Evolutionary conservation across 352 stramenopile species (phyloP).

Genomic region (Globisporangium spiculum): DNA sequence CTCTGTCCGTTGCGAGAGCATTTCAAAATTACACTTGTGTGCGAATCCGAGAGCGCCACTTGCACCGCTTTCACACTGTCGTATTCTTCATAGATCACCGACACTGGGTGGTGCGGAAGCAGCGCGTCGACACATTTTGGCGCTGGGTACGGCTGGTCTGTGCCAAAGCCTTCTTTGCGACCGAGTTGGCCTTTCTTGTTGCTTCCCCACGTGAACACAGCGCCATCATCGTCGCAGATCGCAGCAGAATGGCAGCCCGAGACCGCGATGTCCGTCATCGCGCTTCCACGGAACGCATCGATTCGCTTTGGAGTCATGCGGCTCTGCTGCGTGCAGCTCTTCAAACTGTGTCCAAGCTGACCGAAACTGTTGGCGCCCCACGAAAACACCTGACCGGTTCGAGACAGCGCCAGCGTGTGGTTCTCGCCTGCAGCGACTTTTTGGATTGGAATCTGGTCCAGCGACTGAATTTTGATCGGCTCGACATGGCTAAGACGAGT

Average conservation of each 20-base stretch:
- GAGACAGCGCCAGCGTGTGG: conserved; percentile 71
- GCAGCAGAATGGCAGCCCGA: conserved; percentile 73
- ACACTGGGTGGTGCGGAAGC: conserved; percentile 44
- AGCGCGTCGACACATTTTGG: conserved; percentile 63
- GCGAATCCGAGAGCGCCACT: conserved; percentile 66
- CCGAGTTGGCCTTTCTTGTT: conserved; percentile 81
- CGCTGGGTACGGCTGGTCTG: conserved; percentile 54
- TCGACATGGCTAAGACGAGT: conserved; percentile 49
- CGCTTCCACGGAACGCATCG: conserved; percentile 56
- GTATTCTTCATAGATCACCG: conserved; percentile 59
- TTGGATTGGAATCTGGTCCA: conserved; percentile 55
- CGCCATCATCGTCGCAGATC: conserved; percentile 42
- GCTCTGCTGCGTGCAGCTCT: conserved; percentile 50
- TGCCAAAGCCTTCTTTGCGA: conserved; percentile 70
- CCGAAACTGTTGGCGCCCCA: conserved; percentile 86
- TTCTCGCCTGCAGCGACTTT: conserved; percentile 78
- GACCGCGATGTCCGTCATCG: conserved; percentile 61
- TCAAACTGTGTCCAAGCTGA: conserved; percentile 64
- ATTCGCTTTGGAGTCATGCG: conserved; percentile 70
- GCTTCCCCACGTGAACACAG: conserved; percentile 75
- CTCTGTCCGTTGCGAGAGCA: conserved; percentile 52
- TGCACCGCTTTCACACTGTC: conserved; percentile 39
- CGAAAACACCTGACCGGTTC: conserved; percentile 66
- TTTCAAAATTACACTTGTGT: conserved; percentile 68
- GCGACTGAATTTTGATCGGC: conserved; percentile 40